These are phyloP conservation scores for Apophysomyces variabilis DNA, from an alignment of 371 early-diverging fungal genomes.

Conservation along the genomic window DNA sequence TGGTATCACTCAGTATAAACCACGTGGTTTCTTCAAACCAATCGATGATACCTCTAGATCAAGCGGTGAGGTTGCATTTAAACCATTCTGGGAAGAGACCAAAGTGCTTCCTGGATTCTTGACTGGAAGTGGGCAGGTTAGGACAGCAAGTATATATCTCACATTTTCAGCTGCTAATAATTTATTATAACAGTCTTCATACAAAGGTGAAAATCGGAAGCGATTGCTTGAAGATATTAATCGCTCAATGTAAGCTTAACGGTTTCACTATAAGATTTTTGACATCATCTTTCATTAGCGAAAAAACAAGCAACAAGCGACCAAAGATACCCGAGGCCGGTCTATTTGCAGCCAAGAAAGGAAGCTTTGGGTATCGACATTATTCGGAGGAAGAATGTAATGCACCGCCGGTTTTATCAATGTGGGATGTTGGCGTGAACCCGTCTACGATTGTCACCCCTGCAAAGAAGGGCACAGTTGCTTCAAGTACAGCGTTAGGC, in stretches of 20 bases:
- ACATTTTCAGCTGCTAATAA: neutral
- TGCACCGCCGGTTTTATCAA: slow-evolving; percentile 26
- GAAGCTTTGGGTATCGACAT: slow-evolving; percentile 24
- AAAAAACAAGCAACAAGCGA: slow-evolving; percentile 17
- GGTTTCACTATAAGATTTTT: neutral
- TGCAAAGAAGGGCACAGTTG: neutral
- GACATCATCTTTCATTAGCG: slow-evolving; percentile 10
- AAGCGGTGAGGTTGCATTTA: neutral
- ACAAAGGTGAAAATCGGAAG: neutral
- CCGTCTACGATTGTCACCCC: slow-evolving; percentile 10
- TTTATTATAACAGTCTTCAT: neutral
- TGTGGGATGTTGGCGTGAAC: slow-evolving; percentile 38
- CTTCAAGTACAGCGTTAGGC: neutral
- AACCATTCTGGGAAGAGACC: slow-evolving; percentile 14
- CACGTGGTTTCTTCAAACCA: neutral
- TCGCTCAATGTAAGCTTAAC: slow-evolving; percentile 2
- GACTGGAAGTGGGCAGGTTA: slow-evolving; percentile 15
- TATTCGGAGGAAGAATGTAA: slow-evolving; percentile 23
- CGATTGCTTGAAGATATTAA: neutral
- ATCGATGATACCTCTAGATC: neutral
- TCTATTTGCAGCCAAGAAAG: slow-evolving; percentile 19
- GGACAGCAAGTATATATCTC: neutral
- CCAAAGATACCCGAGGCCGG: slow-evolving; percentile 16
- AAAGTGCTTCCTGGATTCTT: slow-evolving; percentile 28
- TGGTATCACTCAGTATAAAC: neutral